phyloP scores from a whole-genome alignment of 2,329 filamentous ascomycete genomes.

The Basipetospora chlamydospora region DNA sequence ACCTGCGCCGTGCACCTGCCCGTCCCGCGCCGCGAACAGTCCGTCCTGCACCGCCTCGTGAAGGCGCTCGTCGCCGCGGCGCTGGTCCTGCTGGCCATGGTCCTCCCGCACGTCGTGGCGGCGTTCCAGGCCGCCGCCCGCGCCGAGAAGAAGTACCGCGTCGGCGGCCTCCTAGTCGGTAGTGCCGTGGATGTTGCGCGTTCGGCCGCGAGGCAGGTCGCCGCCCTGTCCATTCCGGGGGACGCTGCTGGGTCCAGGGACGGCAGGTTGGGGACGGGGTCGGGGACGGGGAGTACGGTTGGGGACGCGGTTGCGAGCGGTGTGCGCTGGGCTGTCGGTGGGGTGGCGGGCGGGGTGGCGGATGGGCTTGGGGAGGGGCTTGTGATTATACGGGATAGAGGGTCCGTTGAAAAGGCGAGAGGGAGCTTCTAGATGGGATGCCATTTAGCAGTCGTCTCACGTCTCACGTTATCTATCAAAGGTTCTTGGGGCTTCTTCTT shows the following conservation, averaged over 20 bases:
- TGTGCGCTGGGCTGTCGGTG: constrained; percentile 1
- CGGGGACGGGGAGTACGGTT: neutral
- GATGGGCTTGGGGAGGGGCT: constrained; percentile 4
- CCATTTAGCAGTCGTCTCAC: neutral
- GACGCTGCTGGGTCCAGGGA: too few species aligned
- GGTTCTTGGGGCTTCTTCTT: neutral
- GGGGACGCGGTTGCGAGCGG: neutral
- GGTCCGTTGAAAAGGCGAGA: neutral
- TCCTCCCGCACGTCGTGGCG: constrained; percentile 2
- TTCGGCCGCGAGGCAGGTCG: neutral
- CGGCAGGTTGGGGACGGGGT: too few species aligned
- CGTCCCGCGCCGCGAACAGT: neutral
- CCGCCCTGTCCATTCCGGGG: neutral
- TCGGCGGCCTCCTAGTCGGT: neutral
- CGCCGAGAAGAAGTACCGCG: constrained; percentile 1
- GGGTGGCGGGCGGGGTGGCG: constrained; percentile 2
- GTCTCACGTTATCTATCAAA: neutral
- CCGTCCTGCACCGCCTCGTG: constrained; percentile 4
- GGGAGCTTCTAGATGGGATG: neutral
- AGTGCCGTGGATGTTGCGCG: constrained; percentile 2
- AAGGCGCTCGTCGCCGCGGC: neutral
- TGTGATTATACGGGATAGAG: neutral
- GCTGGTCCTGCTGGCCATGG: neutral
- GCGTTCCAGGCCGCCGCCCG: neutral
- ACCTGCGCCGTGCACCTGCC: neutral